Evolutionary conservation across 768 basidiomycete species (phyloP).

Genomic region (Tricholoma hemisulphureum): DNA sequence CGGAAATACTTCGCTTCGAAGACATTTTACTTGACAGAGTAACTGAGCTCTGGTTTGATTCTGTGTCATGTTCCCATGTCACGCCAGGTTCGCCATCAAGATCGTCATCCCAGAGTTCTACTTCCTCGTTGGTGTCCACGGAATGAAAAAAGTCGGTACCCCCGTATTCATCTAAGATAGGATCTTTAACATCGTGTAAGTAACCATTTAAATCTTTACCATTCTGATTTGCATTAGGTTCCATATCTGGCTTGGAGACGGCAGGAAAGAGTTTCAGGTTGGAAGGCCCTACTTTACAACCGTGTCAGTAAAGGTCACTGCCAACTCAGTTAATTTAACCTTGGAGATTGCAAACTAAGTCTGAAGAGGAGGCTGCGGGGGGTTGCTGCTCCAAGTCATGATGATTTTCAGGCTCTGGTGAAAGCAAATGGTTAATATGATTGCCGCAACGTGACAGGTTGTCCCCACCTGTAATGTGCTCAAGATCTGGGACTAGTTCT

Average conservation of each 20-base stretch:
- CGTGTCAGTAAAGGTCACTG: neutral
- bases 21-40: constrained; percentile 59
- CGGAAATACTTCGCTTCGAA: constrained; percentile 48
- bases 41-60: constrained; percentile 51
- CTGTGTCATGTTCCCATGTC: constrained; percentile 47
- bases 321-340: neutral
- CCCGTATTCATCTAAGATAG: neutral
- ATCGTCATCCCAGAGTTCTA: constrained; percentile 32
- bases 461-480: neutral
- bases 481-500: neutral
- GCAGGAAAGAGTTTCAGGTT: neutral
- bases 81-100: constrained; percentile 43
- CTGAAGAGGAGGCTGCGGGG: neutral
- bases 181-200: neutral
- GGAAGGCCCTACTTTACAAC: neutral
- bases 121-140: constrained; percentile 9
- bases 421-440: neutral
- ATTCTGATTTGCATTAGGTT: neutral
- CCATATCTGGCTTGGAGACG: neutral
- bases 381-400: neutral
- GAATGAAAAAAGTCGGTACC: neutral
- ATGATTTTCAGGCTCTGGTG: neutral
- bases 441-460: neutral
- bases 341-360: neutral
- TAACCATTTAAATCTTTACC: neutral